Base-by-base conservation (phyloP, 768 basidiomycete genomes). In the Lactarius sp. region DNA sequence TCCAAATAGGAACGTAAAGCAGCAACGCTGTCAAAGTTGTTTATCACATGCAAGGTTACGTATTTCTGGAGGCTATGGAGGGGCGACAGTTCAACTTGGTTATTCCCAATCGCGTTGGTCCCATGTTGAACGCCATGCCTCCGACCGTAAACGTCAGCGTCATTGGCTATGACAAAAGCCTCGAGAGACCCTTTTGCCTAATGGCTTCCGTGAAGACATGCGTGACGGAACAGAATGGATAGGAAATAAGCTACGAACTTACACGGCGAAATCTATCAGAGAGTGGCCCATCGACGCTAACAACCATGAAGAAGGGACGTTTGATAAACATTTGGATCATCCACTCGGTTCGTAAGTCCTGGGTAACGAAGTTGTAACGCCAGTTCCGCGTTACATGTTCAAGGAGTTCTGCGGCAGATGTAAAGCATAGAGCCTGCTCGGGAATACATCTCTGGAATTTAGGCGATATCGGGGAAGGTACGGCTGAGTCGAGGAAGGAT, bases 261-360 rank as follows among this genome's bases (percentile, higher is more conserved):
- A 65, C 81, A 34, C 93, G 83, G 60, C 73, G 71, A 73, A 81
- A 97, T 47, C 96, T 80, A 50, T 82, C 77, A 49, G 84, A 73
- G 37, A 95, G 70, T 0, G 94, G 94, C 0, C 92, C 96, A 66
- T 98, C 94, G 36, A 94, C 80, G 52, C 77, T 82, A 51, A 97
- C 76, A 27, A 98, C 81, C 72, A 98, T 77, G 73, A 97, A 94
- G 73, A 94, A 98, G 0, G 97, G 97, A 18, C 97, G 79, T 70
- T 86, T 94, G 41, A 83, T 73, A 71, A 97, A 98, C 54, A 80
- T 75, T 63, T 82, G 81, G 41, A 98, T 77, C 16, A 84, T 74
- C 3, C 79, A 75, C 34, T 76, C 75, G 1, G 82, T 84, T 47
- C 72, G 71, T 22, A 95, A 73, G 71, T 92, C 88, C n/a, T 78